Base-by-base conservation (phyloP, 768 basidiomycete genomes). In the Boletus vinaceobasis region DNA sequence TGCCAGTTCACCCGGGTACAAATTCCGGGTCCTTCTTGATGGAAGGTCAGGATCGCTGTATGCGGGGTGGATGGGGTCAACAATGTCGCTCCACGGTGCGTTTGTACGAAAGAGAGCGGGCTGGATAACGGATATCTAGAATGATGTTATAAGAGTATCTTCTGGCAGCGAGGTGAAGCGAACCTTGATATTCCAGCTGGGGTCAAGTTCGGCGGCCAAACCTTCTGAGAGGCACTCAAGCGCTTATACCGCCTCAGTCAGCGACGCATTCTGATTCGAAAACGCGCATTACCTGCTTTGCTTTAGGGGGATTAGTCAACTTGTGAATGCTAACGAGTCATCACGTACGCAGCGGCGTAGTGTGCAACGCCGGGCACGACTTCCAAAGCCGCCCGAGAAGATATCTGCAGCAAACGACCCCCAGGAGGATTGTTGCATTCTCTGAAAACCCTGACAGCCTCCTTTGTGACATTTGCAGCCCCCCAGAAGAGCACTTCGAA, bases 101-200 rank as follows among this genome's bases (percentile, higher is more conserved):
- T 50, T 53, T 26, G 58, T 67, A 33, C 62, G 63, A 45, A 67
- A 65, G 43, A 55, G 53, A 35, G 62, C 62, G 17, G 66, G 66
- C 47, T 67, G 63, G 19, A 67, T n/a, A 8, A 67, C 29, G 35
- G 62, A 65, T 48, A 67, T 62, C 66, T 67, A 23, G 43, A 31
- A 38, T 11, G 15, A 10, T 21, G 38, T 58, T 27, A 43, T 11
- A 26, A 29, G 9, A 36, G 26, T 19, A 13, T 39, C 29, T 29
- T 40, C 15, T 26, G 13, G 21, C 14, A 38, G 17, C 14, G 15
- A n/a, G 29, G 15, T 7, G 27, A 15, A 40, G 39, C 68, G n/a
- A 48, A 76, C 78, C 63, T 74, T 77, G 61, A 79, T 77, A 48
- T 79, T 76, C 78, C 78, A 80, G 21, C 31, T 64, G 11, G 79